Evolutionary conservation across 83 land plant species (phyloP).

Genomic region (Isoetes engelmannii): DNA sequence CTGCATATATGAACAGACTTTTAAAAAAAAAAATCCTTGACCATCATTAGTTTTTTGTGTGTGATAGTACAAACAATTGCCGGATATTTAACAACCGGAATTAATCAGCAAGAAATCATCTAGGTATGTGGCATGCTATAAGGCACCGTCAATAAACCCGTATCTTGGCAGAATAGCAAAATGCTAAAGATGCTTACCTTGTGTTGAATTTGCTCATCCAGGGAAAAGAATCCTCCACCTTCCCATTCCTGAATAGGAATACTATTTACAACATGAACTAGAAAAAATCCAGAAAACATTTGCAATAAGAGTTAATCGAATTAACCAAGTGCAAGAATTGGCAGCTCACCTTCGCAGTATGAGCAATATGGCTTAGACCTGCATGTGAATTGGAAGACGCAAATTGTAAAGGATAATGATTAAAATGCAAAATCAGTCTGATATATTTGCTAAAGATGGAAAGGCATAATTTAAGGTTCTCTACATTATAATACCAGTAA

Average conservation of each 20-base stretch:
- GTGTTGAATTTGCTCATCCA: constrained; percentile 29
- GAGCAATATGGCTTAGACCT: constrained; percentile 24
- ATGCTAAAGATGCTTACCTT: constrained; percentile 9
- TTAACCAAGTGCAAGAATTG: background rate
- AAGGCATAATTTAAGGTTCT: background rate
- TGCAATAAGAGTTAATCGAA: background rate
- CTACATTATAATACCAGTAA: constrained; percentile 7
- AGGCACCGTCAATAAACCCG: too few relatives aligned
- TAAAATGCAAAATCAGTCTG: too few relatives aligned
- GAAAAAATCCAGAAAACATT: background rate
- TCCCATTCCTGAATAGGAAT: constrained; percentile 16
- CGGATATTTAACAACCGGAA: too few relatives aligned
- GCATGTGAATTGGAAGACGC: constrained; percentile 9
- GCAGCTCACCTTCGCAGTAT: constrained; percentile 5
- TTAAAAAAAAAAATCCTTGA: too few relatives aligned
- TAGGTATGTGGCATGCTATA: too few relatives aligned
- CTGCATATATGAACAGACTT: too few relatives aligned
- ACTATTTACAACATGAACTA: background rate
- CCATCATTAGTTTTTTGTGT: too few relatives aligned
- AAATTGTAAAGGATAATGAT: background rate
- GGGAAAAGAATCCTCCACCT: constrained; percentile 13
- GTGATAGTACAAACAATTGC: too few relatives aligned
- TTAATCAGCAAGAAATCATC: too few relatives aligned
- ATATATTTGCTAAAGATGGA: background rate
- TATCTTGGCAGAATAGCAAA: background rate